Base-by-base conservation (phyloP, 768 basidiomycete genomes). In the Tulasnella sp. region DNA sequence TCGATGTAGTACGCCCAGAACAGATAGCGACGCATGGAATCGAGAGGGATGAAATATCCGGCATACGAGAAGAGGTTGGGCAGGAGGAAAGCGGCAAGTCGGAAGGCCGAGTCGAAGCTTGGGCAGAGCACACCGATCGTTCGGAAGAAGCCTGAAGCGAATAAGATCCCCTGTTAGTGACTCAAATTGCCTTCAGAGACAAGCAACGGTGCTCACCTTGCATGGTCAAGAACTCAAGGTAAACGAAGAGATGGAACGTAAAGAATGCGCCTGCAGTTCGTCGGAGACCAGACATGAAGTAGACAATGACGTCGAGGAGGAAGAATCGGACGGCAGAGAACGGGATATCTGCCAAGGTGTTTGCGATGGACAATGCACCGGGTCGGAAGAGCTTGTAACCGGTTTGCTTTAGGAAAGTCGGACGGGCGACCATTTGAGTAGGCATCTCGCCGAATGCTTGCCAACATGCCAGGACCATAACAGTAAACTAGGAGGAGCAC, bases 1-100 rank as follows among this genome's bases (percentile, higher is more conserved):
- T 95, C 90, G 77, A 94, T 81, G 82, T 94, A 94, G 84, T 87
- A 92, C 37, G 93, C 90, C 93, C 93, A 95, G 84, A 93, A 93
- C 7, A 95, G 81, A 91, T 91, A 94, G 67, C 89, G 85, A 81
- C 93, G 91, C 91, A 93, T 92, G 78, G 86, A 84, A 78, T 85
- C 85, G 7, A 88, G 86, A 0, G 90, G 90, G 76, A 93, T 88
- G 72, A 89, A 87, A 80, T 91, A 91, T 5, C 91, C 92, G 25
- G 87, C 85, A 80, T 91, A 94, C 79, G 89, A 84, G 73, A 93
- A 84, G 80, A 94, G 88, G 81, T 91, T 91, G 2, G 93, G 90
- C 25, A 78, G 40, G 74, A 76, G 19, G 22, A 75, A 77, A 49
- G 68, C 70, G 42, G 69, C 83, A 40, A 71, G 81, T 73, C 85